A percentile compares a stretch with the other conserved stretches of the same genome.
Conservation (phyloP, 2,329 filamentous ascomycete species). For the Helotiales sp. region DNA sequence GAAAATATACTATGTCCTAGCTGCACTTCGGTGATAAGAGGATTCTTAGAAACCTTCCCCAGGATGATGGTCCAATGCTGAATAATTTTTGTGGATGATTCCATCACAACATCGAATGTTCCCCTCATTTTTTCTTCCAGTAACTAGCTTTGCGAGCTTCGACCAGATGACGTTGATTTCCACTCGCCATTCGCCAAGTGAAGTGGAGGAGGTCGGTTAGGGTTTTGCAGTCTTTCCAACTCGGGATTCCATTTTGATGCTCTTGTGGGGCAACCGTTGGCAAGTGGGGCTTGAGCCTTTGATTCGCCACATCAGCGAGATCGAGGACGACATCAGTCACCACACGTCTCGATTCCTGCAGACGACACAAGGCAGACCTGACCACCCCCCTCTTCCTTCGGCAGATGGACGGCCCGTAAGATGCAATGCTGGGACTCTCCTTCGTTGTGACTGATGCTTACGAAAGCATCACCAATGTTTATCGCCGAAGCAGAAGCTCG, state of each 20-base stretch:
- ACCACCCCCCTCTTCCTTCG: neutral
- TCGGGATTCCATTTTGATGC: neutral
- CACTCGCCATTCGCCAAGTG: neutral
- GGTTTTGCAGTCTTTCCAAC: neutral
- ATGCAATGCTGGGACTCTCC: neutral
- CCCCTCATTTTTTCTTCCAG: neutral
- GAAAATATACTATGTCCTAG: conserved; percentile 2
- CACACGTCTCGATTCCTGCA: neutral
- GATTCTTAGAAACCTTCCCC: neutral
- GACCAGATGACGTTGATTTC: neutral
- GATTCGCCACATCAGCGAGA: conserved; percentile 3
- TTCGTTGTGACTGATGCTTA: conserved; percentile 6
- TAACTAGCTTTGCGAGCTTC: neutral
- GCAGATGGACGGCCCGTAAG: conserved; percentile 11
- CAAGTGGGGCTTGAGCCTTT: neutral
- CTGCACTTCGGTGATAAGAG: conserved; percentile 5
- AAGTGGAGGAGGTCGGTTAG: neutral
- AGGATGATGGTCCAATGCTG: neutral
- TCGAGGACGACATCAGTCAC: neutral
- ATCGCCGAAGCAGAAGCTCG: neutral
- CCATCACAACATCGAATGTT: neutral
- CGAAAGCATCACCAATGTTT: conserved; percentile 8
- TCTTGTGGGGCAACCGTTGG: neutral
- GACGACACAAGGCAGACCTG: neutral
- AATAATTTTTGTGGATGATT: neutral